Conservation (phyloP, 768 basidiomycete species). For the Imleria badia region DNA sequence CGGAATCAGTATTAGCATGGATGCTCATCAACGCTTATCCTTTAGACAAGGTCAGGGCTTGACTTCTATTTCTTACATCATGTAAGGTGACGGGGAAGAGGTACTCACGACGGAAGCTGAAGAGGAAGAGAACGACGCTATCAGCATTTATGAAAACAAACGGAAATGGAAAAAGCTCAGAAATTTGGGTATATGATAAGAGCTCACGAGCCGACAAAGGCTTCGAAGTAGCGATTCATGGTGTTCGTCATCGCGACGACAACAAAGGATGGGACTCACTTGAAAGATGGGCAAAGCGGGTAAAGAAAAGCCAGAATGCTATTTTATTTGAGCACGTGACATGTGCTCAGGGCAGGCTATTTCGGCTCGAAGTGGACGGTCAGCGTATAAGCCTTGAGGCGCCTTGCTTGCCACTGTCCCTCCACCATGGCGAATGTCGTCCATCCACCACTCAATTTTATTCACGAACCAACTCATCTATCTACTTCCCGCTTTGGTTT, state of each 20-base stretch:
- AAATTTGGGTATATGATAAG: conserved; percentile 89
- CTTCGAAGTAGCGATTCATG: conserved; percentile 91
- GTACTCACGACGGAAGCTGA: conserved; percentile 35
- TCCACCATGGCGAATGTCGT: conserved; percentile 72
- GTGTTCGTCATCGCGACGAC: conserved; percentile 56
- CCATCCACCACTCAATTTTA: conserved; percentile 63
- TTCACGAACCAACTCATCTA: conserved; percentile 56
- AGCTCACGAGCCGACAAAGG: conserved; percentile 58
- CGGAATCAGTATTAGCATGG: conserved; percentile 88
- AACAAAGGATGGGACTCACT: conserved; percentile 32
- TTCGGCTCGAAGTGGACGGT: not conserved
- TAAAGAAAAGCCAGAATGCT: not conserved
- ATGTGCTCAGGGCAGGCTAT: conserved; percentile 35
- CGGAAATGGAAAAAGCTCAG: conserved; percentile 46
- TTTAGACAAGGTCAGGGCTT: conserved; percentile 82
- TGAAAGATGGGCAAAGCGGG: not conserved
- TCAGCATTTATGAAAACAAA: conserved; percentile 12
- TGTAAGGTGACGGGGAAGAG: conserved; percentile 18
- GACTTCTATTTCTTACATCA: conserved; percentile 86
- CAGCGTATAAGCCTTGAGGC: conserved; percentile 3
- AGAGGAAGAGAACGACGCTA: not conserved
- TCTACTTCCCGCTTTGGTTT: conserved; percentile 68
- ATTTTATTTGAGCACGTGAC: conserved; percentile 35
- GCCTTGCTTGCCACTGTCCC: conserved; percentile 16
- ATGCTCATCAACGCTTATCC: conserved; percentile 72